Evolutionary conservation across 768 basidiomycete genomes (phyloP).

Genomic region (Pulveroboletus ravenelii): DNA sequence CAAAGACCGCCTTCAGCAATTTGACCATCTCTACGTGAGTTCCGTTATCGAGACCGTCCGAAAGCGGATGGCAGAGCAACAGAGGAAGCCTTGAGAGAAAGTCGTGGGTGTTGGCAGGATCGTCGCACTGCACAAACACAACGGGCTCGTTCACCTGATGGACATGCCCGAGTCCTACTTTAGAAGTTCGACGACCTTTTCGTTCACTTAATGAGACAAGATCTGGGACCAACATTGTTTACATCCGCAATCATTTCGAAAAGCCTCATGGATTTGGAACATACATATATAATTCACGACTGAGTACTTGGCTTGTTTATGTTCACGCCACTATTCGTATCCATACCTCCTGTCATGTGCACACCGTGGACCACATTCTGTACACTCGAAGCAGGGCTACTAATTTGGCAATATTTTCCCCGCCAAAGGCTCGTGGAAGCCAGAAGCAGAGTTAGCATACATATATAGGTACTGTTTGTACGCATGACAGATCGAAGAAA

Average conservation of each 20-base stretch:
- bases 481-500: constrained; percentile 3
- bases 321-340: neutral
- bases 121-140: constrained; percentile 2
- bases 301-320: neutral
- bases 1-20: constrained; percentile 29
- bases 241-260: constrained; percentile 1
- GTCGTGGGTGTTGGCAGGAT: constrained; percentile 9
- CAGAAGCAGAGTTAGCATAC: neutral
- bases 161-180: constrained; percentile 8
- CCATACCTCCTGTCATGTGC: neutral
- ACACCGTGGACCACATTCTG: neutral
- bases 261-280: constrained; percentile 6
- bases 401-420: constrained; percentile 4
- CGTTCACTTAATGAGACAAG: constrained; percentile 1
- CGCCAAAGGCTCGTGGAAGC: neutral
- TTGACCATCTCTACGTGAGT: constrained; percentile 31
- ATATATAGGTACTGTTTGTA: constrained; percentile 1
- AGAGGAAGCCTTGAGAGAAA: constrained; percentile 23
- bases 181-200: constrained; percentile 12
- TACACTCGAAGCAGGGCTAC: neutral
- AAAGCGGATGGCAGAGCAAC: constrained; percentile 30
- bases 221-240: constrained; percentile 4
- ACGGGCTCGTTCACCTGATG: constrained; percentile 2
- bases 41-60: constrained; percentile 30
- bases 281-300: constrained; percentile 6